Evolutionary conservation across 768 basidiomycete species (phyloP), one percentile per base, ranked within the genome.

Genomic region (Boletus eberwhitei): DNA sequence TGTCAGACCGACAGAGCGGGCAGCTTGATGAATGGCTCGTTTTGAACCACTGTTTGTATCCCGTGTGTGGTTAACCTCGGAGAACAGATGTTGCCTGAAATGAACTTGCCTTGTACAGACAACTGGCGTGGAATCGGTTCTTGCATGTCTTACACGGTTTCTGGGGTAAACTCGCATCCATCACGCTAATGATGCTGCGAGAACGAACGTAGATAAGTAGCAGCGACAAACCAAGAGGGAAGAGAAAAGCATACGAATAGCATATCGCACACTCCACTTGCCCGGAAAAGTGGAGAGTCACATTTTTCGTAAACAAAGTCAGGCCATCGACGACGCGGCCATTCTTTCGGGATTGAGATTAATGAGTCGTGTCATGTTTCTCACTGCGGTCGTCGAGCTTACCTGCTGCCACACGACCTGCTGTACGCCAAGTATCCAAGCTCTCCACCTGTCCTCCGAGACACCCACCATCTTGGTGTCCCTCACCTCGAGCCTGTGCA

Each of bases 211-310:
- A 41, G 34, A 45, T 43, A 29, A 57, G 40, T 7, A 32, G 31
- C 21, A 11, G 16, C 1, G 19, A 53, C 12, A 8, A 65, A 6
- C 36, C 8, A 3, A 37, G 19, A 16, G 50, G 6, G 19, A 39
- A 45, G 16, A 11, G 26, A 0, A 39, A 51, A 22, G 9, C 52
- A 68, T 88, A 93, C 88, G 90, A 92, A 69, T 95, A 96, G 65
- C 93, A 96, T 55, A 99, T 98, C 1, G 96, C 92, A 70, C 97
- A 99, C 62, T 96, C 93, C 3, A 90, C 90, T 68, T 94, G 88
- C 7, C 96, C 96, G 59, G 96, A 92, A 64, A 98, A 99, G 69
- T 98, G 93, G 19, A 90, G 78, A 0, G 84, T 78, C 41, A 95
- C 93, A 66, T 98, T 98, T 73, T 89, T 92, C 73, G 94, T 95